Percentiles rank a stretch among this genome's conserved stretches.
Evolutionary conservation across 2,329 filamentous ascomycete species (phyloP).

Genomic region (Pseudohalonectria lignicola): DNA sequence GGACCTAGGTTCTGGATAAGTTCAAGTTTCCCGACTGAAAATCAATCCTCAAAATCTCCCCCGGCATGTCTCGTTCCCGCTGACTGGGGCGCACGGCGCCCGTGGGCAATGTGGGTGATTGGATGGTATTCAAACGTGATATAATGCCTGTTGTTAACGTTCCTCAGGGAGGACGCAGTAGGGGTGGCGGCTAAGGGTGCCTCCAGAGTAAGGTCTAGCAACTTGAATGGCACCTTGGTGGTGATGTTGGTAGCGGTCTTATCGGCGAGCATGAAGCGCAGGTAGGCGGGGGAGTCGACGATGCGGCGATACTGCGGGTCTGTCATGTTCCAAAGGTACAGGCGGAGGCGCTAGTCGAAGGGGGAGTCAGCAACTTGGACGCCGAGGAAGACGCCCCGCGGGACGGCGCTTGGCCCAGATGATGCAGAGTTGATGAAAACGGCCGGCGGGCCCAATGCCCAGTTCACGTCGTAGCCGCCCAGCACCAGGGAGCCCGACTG

Average conservation of each 20-base stretch:
- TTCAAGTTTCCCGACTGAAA: no score
- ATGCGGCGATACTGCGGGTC: slow-evolving; percentile 22
- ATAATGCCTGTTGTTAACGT: no score
- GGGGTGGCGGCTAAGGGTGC: neutral
- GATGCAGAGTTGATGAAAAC: slow-evolving; percentile 7
- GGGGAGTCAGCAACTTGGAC: slow-evolving; percentile 11
- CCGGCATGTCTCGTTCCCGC: no score
- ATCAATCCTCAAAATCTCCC: no score
- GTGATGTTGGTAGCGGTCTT: neutral
- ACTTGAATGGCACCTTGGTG: neutral
- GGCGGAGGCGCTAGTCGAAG: slow-evolving; percentile 17
- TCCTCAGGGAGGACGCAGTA: neutral
- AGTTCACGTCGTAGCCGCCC: slow-evolving; percentile 22
- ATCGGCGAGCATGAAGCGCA: slow-evolving; percentile 20
- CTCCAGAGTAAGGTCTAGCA: neutral
- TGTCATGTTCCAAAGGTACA: slow-evolving; percentile 29
- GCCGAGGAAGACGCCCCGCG: slow-evolving; percentile 10
- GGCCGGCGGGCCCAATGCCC: slow-evolving; percentile 15
- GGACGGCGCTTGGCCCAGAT: slow-evolving; percentile 5
- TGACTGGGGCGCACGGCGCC: no score
- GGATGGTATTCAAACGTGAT: no score
- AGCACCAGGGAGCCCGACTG: slow-evolving; percentile 17
- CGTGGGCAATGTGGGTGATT: no score
- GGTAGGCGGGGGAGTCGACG: slow-evolving; percentile 25
- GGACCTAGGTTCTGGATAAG: no score